Base-by-base conservation (phyloP, 164 flowering plant genomes). In the Nelumbo lutea region DNA sequence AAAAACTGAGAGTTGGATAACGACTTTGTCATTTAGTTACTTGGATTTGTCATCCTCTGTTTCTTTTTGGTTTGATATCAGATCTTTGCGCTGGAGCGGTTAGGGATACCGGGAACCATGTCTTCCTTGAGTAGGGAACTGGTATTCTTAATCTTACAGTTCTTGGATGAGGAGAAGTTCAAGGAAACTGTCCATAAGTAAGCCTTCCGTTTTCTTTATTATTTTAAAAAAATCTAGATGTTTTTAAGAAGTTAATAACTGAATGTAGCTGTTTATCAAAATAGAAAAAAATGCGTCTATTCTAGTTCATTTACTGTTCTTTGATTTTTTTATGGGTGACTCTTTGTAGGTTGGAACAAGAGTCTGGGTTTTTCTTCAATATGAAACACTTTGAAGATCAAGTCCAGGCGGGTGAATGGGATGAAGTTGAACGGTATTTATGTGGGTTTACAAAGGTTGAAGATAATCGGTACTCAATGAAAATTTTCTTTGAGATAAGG, bases 361-460 rank as follows among this genome's bases (percentile, higher is more conserved):
- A 85, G 66, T 87, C 91, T 50, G 91, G 86, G 0, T 84, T 87
- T 66, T 87, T 72, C 83, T 87, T 87, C 79, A 87, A 85, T 68
- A 85, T 87, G 88, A 85, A 80, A 65, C 72, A 87, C 67, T 87
- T 87, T 72, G 89, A 87, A 68, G 91, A 87, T 57, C 79, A 80
- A 79, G 89, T 85, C 5, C 84, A 73, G 67, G 84, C 83, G 2
- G 92, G 92, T 42, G 86, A 87, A 62, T 87, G 92, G 92, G 92
- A 87, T 62, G 87, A 85, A 72, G 88, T 87, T 42, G 91, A 87
- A 74, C 79, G 83, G 3, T 87, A 87, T 62, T 68, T 87, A 7
- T 79, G 77, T 73, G 88, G 90, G 14, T 88, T 86, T 73, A 88
- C 90, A 2, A 86, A 86, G 71, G 87, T 84, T 46, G 88, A 86